Evolutionary conservation across 192 early-diverging fungal genomes (phyloP).

Genomic region (Coemansia guatemalensis): DNA sequence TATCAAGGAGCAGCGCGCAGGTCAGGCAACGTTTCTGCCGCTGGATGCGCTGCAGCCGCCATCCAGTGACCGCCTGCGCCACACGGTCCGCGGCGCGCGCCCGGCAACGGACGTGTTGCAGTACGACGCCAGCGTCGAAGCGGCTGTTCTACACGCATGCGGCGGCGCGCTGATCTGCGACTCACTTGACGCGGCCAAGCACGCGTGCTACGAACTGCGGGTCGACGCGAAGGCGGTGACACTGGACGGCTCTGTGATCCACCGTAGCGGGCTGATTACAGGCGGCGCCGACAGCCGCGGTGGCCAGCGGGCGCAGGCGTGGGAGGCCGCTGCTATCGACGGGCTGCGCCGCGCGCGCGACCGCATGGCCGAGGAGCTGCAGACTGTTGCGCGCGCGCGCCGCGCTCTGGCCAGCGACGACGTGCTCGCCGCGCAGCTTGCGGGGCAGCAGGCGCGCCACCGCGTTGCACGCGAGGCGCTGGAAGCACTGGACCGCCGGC

Average conservation of each 20-base stretch:
- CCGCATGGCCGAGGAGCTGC: constrained; percentile 66
- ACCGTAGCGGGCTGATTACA: constrained; percentile 95
- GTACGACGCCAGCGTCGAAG: constrained; percentile 73
- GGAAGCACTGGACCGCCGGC: constrained; percentile 55
- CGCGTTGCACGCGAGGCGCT: constrained; percentile 60
- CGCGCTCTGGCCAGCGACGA: constrained; percentile 68
- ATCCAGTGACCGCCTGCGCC: constrained; percentile 80
- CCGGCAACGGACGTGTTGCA: constrained; percentile 94
- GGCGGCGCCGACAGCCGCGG: constrained; percentile 63
- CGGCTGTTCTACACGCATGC: constrained; percentile 87
- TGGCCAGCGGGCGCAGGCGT: constrained; percentile 59
- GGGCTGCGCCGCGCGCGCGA: constrained; percentile 70
- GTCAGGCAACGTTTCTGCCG: constrained; percentile 93
- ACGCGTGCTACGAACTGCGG: constrained; percentile 80
- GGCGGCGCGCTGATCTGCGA: constrained; percentile 94
- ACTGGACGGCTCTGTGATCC: constrained; percentile 92
- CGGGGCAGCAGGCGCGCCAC: constrained; percentile 61
- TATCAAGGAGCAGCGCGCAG: constrained; percentile 87
- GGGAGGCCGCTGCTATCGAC: constrained; percentile 91
- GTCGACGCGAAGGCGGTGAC: constrained; percentile 90
- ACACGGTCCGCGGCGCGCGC: constrained; percentile 75
- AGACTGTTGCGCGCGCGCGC: constrained; percentile 67
- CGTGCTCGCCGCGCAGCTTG: constrained; percentile 57
- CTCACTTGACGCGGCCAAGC: constrained; percentile 75
- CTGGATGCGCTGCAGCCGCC: constrained; percentile 74